A percentile compares a stretch with the other conserved stretches of the same genome.
Conservation (phyloP, 75 land plant species). For the Gnetum montanum region DNA sequence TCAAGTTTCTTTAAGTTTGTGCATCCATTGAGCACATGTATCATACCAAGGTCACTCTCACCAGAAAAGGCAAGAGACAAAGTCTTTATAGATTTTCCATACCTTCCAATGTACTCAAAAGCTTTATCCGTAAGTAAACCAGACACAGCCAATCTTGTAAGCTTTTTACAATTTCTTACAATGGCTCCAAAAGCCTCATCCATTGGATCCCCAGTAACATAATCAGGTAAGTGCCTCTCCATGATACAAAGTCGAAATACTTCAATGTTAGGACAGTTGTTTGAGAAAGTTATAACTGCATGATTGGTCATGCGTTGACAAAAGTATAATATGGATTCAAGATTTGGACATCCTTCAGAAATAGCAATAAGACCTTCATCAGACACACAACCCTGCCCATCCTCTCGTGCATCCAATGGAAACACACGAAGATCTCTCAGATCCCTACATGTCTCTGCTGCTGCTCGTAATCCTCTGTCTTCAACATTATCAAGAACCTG, state of each 20-base stretch:
- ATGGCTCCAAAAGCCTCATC: conserved; percentile 97
- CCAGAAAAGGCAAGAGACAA: conserved; percentile 96
- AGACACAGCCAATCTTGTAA: conserved; percentile 74
- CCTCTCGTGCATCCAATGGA: conserved; percentile 46
- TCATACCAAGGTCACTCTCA: conserved; percentile 54
- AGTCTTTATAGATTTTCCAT: conserved; percentile 67
- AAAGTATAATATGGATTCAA: conserved; percentile 75
- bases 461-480: conserved; percentile 69
- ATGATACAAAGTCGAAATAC: conserved; percentile 90
- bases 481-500: conserved; percentile 72
- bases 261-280: conserved; percentile 51
- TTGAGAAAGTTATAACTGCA: conserved; percentile 67
- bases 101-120: conserved; percentile 66
- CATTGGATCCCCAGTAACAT: conserved; percentile 59
- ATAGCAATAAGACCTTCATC: conserved; percentile 79
- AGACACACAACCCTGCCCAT: conserved; percentile 49
- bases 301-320: conserved; percentile 89
- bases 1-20: conserved; percentile 79
- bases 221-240: conserved; percentile 48
- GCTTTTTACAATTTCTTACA: conserved; percentile 63
- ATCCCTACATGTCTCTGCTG: conserved; percentile 64
- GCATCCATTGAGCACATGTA: conserved; percentile 73
- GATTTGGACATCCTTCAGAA: conserved; percentile 75
- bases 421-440: conserved; percentile 75
- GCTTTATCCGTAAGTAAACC: conserved; percentile 81